A percentile compares a stretch with the other conserved stretches of the same genome.
These are phyloP conservation scores for Vitis hybrid DNA, from an alignment of 177 flowering plant species.

Conservation along the genomic window DNA sequence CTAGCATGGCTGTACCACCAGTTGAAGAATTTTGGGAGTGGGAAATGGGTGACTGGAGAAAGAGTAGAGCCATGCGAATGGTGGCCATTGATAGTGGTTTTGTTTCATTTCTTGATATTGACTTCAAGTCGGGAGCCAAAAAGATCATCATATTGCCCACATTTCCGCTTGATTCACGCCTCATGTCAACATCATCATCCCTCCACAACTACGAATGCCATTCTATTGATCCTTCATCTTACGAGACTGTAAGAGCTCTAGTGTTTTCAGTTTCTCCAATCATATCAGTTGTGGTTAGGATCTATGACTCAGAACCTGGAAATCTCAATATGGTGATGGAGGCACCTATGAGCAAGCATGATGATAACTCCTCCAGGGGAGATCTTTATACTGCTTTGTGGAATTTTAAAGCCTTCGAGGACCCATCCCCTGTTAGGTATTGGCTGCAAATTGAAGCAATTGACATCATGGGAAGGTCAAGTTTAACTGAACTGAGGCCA, in stretches of 20 bases:
- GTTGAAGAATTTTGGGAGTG: slow-evolving; percentile 89
- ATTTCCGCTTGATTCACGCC: slow-evolving; percentile 83
- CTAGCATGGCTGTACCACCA: slow-evolving; percentile 25
- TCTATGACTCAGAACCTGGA: slow-evolving; percentile 70
- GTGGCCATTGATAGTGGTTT: slow-evolving; percentile 84
- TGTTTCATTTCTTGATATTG: slow-evolving; percentile 75
- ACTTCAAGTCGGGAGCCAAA: slow-evolving; percentile 53
- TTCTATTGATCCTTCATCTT: slow-evolving; percentile 31
- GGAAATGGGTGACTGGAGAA: slow-evolving; percentile 99
- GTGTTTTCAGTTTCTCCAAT: slow-evolving; percentile 72
- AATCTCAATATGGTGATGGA: slow-evolving; percentile 56
- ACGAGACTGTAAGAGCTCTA: slow-evolving; percentile 62
- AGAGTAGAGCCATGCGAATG: slow-evolving; percentile 74
- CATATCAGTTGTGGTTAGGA: slow-evolving; percentile 59
- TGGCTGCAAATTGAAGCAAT: slow-evolving; percentile 83
- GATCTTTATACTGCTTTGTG: slow-evolving; percentile 67
- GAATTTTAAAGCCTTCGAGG: slow-evolving; percentile 82
- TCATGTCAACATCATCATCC: slow-evolving; percentile 49
- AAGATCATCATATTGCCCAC: slow-evolving; percentile 75
- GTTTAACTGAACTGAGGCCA: slow-evolving; percentile 63
- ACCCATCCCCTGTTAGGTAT: slow-evolving; percentile 77
- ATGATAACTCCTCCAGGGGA: slow-evolving; percentile 46
- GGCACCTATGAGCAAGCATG: slow-evolving; percentile 53
- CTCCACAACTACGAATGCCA: slow-evolving; percentile 41
- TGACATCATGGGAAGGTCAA: slow-evolving; percentile 56